Base-by-base conservation (phyloP, 371 early-diverging fungal genomes). In the Actinomortierella wolfii region DNA sequence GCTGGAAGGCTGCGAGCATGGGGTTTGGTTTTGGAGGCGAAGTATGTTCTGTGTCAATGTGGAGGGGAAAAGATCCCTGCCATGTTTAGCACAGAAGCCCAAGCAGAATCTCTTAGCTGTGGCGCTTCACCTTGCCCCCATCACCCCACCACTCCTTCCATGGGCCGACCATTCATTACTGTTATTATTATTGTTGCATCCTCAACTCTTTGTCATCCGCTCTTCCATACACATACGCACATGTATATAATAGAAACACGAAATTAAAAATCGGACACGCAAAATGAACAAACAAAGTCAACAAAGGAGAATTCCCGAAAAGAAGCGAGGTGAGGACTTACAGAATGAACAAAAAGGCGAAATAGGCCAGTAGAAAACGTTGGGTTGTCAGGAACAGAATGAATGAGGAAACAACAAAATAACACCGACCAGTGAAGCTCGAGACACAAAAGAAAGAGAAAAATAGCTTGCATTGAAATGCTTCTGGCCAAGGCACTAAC, bases 271-370 rank as follows among this genome's bases (percentile, higher is more conserved):
- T 45, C 45, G 45, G 45, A 20, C 20, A 9, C 45, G 20, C 45
- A 24, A 34, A 34, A 25, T 15, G 48, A 23, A 48, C 21, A 48
- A 23, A 15, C 25, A n/a, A 17, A 45, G 3, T 15, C 4, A 11
- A 20, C 47, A 47, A 48, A 48, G 25, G 23, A 24, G 21, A 25
- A 20, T n/a, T n/a, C n/a, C n/a, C 48, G 24, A 18, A 23, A 24
- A 48, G 24, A 24, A 5, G 48, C 14, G 24, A 48, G 23, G 48
- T 25, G 6, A 9, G 11, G 34, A 34, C 4, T 4, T 6, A 34
- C 34, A 34, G 34, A 11, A 50, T 28, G 26, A 26, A 50, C n/a
- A 50, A 26, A 26, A 50, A 25, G 51, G 51, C 34, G 28, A 50
- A 26, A 50, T 17, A 26, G 17, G 34, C 2, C 24, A 28, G 13